These are phyloP conservation scores for Cyclotella distinguenda DNA, from an alignment of 108 stramenopile species.

Conservation along the genomic window DNA sequence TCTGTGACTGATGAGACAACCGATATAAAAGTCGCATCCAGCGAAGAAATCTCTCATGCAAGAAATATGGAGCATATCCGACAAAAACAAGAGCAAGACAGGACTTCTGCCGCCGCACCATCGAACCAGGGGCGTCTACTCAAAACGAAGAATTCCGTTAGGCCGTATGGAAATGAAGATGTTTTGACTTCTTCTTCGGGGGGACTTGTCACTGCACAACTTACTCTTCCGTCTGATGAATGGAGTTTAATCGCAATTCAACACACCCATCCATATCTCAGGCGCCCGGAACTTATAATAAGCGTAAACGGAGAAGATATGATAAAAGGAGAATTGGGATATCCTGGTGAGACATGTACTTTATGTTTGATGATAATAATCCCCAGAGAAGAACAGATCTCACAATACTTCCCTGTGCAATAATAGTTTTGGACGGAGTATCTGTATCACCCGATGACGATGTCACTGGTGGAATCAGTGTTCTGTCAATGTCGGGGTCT, in stretches of 20 bases:
- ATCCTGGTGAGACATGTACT: too few relatives aligned
- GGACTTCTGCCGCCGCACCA: not conserved
- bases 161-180: not conserved
- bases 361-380: too few relatives aligned
- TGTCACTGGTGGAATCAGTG: not conserved
- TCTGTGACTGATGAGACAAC: not conserved
- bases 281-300: constrained; percentile 73
- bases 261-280: constrained; percentile 83
- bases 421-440: constrained; percentile 44
- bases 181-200: not conserved
- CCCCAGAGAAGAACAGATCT: too few relatives aligned
- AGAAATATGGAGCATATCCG: constrained; percentile 29
- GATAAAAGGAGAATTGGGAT: constrained; percentile 64
- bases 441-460: not conserved
- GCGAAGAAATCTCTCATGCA: constrained; percentile 22
- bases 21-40: constrained; percentile 1
- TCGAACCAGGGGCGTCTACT: constrained; percentile 12
- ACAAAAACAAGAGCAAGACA: constrained; percentile 11
- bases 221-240: constrained; percentile 61
- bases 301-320: constrained; percentile 74
- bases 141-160: not conserved
- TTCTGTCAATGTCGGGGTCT: not conserved
- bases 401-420: too few relatives aligned
- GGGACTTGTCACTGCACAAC: constrained; percentile 50
- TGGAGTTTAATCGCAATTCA: constrained; percentile 77